Evolutionary conservation across 306 rosid genomes (phyloP).

Genomic region (Begonia peltatifolia): DNA sequence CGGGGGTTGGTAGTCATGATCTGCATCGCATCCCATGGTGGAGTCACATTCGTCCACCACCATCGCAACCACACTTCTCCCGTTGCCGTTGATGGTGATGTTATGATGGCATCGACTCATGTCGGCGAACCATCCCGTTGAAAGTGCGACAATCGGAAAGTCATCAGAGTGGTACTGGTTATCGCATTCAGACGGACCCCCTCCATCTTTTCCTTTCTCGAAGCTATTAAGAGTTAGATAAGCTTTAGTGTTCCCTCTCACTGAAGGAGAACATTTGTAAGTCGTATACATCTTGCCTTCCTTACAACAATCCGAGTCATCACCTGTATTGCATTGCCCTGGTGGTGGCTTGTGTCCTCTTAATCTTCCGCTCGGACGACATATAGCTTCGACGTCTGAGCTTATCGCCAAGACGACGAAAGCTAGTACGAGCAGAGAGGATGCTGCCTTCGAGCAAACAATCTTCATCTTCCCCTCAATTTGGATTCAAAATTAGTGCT

Average conservation of each 20-base stretch:
- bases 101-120: conserved; percentile 19
- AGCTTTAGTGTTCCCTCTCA: conserved; percentile 21
- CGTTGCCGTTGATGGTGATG: conserved; percentile 31
- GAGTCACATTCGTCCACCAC: conserved; percentile 69
- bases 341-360: too few species aligned
- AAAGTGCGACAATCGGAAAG: conserved; percentile 25
- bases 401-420: too few species aligned
- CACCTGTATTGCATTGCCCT: too few species aligned
- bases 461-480: too few species aligned
- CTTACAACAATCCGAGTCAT: too few species aligned
- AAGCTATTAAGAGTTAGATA: conserved; percentile 30
- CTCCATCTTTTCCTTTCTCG: conserved; percentile 30
- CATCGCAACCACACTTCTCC: conserved; percentile 25
- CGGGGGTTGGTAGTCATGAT: conserved; percentile 28
- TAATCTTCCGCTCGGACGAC: too few species aligned
- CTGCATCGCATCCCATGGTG: conserved; percentile 29
- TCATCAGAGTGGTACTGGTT: conserved; percentile 19
- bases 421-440: too few species aligned
- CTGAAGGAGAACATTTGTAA: conserved; percentile 23
- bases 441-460: too few species aligned
- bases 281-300: conserved; percentile 17
- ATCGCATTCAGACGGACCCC: conserved; percentile 32
- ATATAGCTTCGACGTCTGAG: too few species aligned
- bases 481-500: too few species aligned
- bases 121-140: conserved; percentile 31